These are phyloP conservation scores for Populus tremula DNA, from an alignment of 345 rosid genomes.

Conservation along the genomic window DNA sequence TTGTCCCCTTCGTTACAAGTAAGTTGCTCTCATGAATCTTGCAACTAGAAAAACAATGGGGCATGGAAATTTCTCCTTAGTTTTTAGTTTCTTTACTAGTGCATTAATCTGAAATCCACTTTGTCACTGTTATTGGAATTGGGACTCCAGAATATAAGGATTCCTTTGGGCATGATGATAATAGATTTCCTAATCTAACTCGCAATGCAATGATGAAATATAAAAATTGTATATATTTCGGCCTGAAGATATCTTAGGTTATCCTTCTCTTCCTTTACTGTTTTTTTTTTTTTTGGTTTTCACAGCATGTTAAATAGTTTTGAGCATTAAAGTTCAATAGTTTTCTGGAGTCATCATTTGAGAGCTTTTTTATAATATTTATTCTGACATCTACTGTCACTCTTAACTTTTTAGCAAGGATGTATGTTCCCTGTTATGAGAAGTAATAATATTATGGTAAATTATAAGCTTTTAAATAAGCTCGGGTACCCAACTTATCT, in stretches of 20 bases:
- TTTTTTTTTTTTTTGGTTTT: background rate
- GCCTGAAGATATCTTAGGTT: background rate
- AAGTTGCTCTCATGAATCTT: slow-evolving; percentile 36
- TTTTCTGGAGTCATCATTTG: background rate
- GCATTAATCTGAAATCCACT: background rate
- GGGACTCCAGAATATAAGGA: background rate
- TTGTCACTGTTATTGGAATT: background rate
- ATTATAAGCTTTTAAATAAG: background rate
- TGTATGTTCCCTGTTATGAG: background rate
- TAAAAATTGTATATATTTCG: no score
- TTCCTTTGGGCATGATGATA: background rate
- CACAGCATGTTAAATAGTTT: background rate
- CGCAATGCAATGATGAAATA: background rate
- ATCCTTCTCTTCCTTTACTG: background rate
- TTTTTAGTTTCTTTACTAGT: background rate
- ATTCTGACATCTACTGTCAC: background rate
- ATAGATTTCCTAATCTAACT: background rate
- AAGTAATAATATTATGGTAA: background rate
- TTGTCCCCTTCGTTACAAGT: slow-evolving; percentile 89
- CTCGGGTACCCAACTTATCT: background rate
- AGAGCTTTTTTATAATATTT: background rate
- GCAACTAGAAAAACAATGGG: slow-evolving; percentile 2
- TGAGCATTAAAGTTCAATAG: background rate
- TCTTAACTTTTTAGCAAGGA: background rate
- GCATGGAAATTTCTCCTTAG: background rate